These are phyloP conservation scores for Candida glucosophila DNA, from an alignment of 1,139 yeast species.

Conservation along the genomic window DNA sequence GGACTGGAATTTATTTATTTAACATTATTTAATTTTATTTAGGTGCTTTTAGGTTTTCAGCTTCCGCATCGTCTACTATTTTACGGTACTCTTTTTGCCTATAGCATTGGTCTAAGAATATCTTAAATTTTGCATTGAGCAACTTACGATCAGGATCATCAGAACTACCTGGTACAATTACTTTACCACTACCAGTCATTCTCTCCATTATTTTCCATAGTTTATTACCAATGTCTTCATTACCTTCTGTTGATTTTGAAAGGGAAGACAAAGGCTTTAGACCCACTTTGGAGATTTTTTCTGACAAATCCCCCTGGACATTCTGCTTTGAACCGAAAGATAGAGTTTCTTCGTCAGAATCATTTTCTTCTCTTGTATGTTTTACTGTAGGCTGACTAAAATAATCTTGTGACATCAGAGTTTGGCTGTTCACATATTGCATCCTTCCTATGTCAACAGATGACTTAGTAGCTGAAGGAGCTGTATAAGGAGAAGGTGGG, in stretches of 20 bases:
- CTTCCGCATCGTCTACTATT: conserved; percentile 54
- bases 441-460: conserved; percentile 49
- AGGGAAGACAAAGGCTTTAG: conserved; percentile 31
- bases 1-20: too few species aligned
- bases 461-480: conserved; percentile 61
- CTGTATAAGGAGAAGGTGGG: conserved; percentile 63
- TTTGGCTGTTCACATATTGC: conserved; percentile 33
- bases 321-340: conserved; percentile 52
- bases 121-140: conserved; percentile 67
- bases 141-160: conserved; percentile 60
- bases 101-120: conserved; percentile 80
- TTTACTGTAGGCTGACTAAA: conserved; percentile 30
- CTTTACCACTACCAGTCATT: conserved; percentile 77
- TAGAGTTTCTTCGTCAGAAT: conserved; percentile 39
- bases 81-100: conserved; percentile 71
- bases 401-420: conserved; percentile 44
- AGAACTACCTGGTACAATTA: conserved; percentile 55
- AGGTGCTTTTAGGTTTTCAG: conserved; percentile 15
- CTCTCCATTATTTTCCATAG: conserved; percentile 84
- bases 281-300: conserved; percentile 26
- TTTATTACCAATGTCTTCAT: conserved; percentile 36
- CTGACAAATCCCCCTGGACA: conserved; percentile 40
- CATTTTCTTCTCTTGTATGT: conserved; percentile 22
- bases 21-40: too few species aligned
- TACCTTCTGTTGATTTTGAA: conserved; percentile 7